Base-by-base conservation (phyloP, 345 rosid species). In the Kandelia obovata region DNA sequence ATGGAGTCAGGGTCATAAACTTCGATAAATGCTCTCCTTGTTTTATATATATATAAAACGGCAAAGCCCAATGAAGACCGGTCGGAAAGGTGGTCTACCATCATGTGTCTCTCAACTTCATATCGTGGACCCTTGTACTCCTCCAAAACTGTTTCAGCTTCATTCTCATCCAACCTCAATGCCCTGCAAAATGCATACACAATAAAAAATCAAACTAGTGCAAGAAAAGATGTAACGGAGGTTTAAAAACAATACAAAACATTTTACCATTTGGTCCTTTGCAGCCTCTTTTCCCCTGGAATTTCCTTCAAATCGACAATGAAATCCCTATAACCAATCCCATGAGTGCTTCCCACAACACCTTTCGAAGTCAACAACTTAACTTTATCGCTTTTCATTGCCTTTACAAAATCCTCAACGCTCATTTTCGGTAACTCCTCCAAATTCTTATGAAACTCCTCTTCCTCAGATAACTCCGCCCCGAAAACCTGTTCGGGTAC, bases 401-500 rank as follows among this genome's bases (percentile, higher is more conserved):
- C 87, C 75, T 83, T 92, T 77, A 66, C 81, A 71, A 90, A 87
- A 75, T 90, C 93, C 59, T 87, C 92, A 68, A 87, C 57, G 68
- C 89, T 85, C 87, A 90, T 85, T 65, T 75, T 80, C 49, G 98
- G 98, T 66, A 90, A 82, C 53, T 82, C 92, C 64, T 78, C 83
- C 57, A 87, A 69, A 74, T 69, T 77, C 76, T 66, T 84, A 73
- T 85, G 86, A 66, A 92, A 92, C 31, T 83, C 86, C 31, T 90
- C 96, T 68, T 89, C 96, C 77, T 92, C 93, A 0, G 92, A 83
- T 71, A 89, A 82, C 68, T 82, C 86, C 26, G 75, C 62, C 47
- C 86, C 96, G 53, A 92, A 92, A 61, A 90, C 79, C 77, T 89
- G 96, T 84, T 87, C 96, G 0, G 98, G 98, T 34, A 92, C 98